These are phyloP conservation scores for Pilobolus umbonatus DNA, from an alignment of 192 early-diverging fungal genomes.

Conservation along the genomic window DNA sequence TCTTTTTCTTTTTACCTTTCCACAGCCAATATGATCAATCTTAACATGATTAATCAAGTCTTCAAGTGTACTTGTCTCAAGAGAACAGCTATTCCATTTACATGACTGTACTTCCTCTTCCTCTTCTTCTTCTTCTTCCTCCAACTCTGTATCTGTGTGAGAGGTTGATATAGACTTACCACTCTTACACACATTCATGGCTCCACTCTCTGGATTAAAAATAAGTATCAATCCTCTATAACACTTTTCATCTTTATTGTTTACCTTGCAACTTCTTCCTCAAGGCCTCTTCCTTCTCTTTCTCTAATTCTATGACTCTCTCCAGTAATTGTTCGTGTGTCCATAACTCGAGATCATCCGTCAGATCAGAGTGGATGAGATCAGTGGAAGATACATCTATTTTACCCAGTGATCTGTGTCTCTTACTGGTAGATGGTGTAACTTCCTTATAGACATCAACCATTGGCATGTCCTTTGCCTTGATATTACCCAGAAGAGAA, in stretches of 20 bases:
- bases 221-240: no score
- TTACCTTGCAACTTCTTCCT: background rate
- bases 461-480: slow-evolving; percentile 9
- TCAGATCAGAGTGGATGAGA: background rate
- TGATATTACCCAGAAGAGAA: background rate
- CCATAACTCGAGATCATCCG: slow-evolving; percentile 10
- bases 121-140: slow-evolving; percentile 26
- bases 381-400: background rate
- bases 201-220: no score
- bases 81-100: slow-evolving; percentile 48
- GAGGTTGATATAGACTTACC: background rate
- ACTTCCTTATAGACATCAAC: background rate
- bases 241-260: background rate
- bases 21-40: slow-evolving; percentile 51
- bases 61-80: slow-evolving; percentile 39
- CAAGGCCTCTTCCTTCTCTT: slow-evolving; percentile 17
- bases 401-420: slow-evolving; percentile 18
- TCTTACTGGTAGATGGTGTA: slow-evolving; percentile 6
- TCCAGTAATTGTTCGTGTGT: slow-evolving; percentile 22
- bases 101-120: slow-evolving; percentile 32
- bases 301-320: slow-evolving; percentile 18
- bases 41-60: slow-evolving; percentile 50
- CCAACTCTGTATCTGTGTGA: slow-evolving; percentile 9
- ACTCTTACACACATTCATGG: no score
- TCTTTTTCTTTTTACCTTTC: slow-evolving; percentile 42